A percentile compares a stretch with the other conserved stretches of the same genome.
Evolutionary conservation across 2,329 filamentous ascomycete genomes (phyloP).

Genomic region (Fusarium beomiforme): DNA sequence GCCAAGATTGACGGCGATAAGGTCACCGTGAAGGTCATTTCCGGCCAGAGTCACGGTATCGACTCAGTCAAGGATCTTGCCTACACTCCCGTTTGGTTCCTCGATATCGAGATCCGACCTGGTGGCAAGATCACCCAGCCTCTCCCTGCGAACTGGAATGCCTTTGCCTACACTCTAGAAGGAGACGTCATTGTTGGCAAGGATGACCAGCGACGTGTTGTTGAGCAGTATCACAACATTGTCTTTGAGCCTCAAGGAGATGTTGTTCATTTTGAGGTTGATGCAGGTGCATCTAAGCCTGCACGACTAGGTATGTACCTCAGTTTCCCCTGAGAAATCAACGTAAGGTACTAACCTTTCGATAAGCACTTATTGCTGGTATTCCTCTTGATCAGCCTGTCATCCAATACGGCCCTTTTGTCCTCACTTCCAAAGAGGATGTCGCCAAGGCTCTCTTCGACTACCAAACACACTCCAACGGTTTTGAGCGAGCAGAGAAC

Average conservation of each 20-base stretch:
- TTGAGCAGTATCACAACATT: conserved; percentile 84
- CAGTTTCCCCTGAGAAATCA: background rate
- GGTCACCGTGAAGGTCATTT: conserved; percentile 89
- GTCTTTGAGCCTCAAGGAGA: conserved; percentile 87
- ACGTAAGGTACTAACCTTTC: background rate
- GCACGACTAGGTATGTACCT: conserved; percentile 56
- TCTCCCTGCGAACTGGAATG: conserved; percentile 85
- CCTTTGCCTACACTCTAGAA: conserved; percentile 86
- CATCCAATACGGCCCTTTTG: conserved; percentile 87
- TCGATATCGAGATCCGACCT: conserved; percentile 83
- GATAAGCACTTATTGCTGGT: conserved; percentile 75
- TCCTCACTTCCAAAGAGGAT: conserved; percentile 76
- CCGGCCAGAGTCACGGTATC: conserved; percentile 82
- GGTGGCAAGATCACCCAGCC: conserved; percentile 81
- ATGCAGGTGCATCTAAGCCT: conserved; percentile 68
- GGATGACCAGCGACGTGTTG: conserved; percentile 59
- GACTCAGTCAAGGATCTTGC: conserved; percentile 90
- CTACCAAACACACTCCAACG: conserved; percentile 77
- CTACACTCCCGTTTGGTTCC: conserved; percentile 96
- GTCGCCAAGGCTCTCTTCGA: conserved; percentile 82
- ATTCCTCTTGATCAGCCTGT: conserved; percentile 82
- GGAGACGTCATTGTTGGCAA: conserved; percentile 74
- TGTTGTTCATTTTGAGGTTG: conserved; percentile 75
- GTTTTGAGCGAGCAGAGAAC: conserved; percentile 80
- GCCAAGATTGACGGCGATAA: conserved; percentile 77